These are phyloP conservation scores for Amoebophrya sp. DNA, from an alignment of 169 alveolate species.

Conservation along the genomic window DNA sequence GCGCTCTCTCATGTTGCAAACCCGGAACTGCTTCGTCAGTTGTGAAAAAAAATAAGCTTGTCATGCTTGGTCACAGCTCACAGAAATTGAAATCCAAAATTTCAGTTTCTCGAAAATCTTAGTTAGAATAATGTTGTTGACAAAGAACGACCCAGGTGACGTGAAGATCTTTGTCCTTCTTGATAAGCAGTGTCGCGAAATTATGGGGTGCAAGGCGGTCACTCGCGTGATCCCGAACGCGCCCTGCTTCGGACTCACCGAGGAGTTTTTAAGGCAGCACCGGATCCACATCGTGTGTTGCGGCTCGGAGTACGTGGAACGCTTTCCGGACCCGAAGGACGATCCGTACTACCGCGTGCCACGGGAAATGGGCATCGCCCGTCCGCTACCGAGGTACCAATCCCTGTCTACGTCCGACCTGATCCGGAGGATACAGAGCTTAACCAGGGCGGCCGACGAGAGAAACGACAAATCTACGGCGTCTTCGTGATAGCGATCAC, in stretches of 20 bases:
- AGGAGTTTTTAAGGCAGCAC: constrained; percentile 19
- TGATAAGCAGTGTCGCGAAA: constrained; percentile 20
- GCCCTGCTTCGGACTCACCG: constrained; percentile 27
- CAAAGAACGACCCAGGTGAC: no score
- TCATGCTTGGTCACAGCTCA: no score
- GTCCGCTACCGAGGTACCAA: background rate
- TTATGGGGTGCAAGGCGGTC: background rate
- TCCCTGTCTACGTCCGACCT: constrained; percentile 26
- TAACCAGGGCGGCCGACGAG: background rate
- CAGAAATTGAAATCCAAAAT: no score
- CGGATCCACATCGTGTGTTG: constrained; percentile 27
- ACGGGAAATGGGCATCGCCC: constrained; percentile 31
- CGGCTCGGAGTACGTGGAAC: constrained; percentile 15
- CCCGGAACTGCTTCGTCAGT: no score
- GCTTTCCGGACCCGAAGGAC: constrained; percentile 23
- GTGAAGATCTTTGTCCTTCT: no score
- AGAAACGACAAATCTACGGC: background rate
- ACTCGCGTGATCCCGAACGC: constrained; percentile 31
- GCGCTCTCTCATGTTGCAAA: no score
- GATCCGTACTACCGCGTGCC: constrained; percentile 36
- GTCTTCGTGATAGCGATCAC: no score
- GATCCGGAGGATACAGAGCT: constrained; percentile 1
- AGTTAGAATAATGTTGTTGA: no score
- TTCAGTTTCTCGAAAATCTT: no score
- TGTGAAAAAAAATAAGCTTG: no score